Conservation (phyloP, 495 filamentous ascomycete species). For the Penicillium cinerascens region DNA sequence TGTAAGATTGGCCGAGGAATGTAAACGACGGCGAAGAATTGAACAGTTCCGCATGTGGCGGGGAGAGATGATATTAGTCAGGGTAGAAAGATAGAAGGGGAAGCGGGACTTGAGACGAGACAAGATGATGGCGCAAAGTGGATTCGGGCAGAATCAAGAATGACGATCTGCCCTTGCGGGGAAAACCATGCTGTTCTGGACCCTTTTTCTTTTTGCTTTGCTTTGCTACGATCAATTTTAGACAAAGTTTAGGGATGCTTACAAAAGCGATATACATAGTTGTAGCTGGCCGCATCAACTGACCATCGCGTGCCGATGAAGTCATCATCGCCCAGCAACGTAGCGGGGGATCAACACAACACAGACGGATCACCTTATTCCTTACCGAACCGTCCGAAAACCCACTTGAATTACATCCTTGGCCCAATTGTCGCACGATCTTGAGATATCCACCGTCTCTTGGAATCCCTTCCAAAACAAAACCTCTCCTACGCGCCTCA, state of each 20-base stretch:
- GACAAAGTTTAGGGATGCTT: neutral
- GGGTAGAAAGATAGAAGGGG: constrained; percentile 3
- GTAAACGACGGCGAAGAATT: constrained; percentile 30
- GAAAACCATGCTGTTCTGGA: neutral
- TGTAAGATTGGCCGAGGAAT: constrained; percentile 32
- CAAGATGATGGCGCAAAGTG: constrained; percentile 6
- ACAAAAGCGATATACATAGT: neutral
- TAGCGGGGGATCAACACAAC: neutral
- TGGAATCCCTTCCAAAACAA: neutral
- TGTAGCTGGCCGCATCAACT: neutral
- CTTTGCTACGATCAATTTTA: neutral
- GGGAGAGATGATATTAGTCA: constrained; percentile 1
- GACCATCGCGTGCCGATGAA: neutral
- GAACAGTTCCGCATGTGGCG: constrained; percentile 39
- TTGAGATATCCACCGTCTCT: neutral
- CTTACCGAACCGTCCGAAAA: neutral
- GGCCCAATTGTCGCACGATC: constrained; percentile 2
- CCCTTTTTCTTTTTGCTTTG: neutral
- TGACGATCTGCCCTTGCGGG: constrained; percentile 12
- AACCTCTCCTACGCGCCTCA: neutral
- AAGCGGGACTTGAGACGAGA: constrained; percentile 10
- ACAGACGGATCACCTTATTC: neutral
- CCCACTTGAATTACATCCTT: neutral
- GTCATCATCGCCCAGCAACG: neutral
- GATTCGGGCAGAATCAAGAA: constrained; percentile 11